A percentile compares a stretch with the other conserved stretches of the same genome.
phyloP scores from a whole-genome alignment of 208 protist genomes.

The Herpetomonas muscarum region DNA sequence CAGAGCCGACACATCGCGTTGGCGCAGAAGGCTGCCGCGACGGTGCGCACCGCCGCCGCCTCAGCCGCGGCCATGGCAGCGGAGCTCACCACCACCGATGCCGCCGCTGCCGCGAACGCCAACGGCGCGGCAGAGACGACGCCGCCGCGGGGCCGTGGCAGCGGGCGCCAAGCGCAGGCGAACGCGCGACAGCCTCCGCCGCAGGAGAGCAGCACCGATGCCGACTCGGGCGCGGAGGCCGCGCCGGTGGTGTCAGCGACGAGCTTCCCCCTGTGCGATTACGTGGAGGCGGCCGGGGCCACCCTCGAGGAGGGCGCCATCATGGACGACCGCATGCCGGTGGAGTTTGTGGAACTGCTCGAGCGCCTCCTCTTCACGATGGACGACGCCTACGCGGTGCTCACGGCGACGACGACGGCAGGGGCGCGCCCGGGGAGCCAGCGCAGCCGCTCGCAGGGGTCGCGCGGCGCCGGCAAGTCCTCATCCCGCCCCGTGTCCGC shows the following conservation, averaged over 20 bases:
- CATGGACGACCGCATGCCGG: slow-evolving; percentile 56
- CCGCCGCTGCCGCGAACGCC: too few species aligned
- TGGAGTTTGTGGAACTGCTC: slow-evolving; percentile 65
- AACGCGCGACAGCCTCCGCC: neutral
- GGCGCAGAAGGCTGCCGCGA: slow-evolving; percentile 12
- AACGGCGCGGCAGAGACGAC: neutral
- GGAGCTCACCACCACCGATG: too few species aligned
- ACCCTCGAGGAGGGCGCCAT: slow-evolving; percentile 1
- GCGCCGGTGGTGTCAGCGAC: slow-evolving; percentile 7
- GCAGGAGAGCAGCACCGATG: neutral
- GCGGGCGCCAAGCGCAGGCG: neutral
- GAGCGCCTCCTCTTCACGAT: slow-evolving; percentile 59
- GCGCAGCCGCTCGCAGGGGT: too few species aligned
- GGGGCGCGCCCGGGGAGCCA: too few species aligned
- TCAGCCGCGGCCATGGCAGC: too few species aligned
- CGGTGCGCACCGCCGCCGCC: too few species aligned
- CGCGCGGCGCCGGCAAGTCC: slow-evolving; percentile 20
- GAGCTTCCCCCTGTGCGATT: slow-evolving; percentile 34
- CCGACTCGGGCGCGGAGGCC: slow-evolving; percentile 5
- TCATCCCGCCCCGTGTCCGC: neutral
- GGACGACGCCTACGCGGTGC: slow-evolving; percentile 9
- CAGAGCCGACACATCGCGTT: slow-evolving; percentile 36
- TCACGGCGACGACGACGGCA: neutral
- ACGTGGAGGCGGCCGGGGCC: slow-evolving; percentile 9
- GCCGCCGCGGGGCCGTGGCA: neutral